Evolutionary conservation across 1,139 yeast species (phyloP).

Genomic region (Sugiyamaella novakii): DNA sequence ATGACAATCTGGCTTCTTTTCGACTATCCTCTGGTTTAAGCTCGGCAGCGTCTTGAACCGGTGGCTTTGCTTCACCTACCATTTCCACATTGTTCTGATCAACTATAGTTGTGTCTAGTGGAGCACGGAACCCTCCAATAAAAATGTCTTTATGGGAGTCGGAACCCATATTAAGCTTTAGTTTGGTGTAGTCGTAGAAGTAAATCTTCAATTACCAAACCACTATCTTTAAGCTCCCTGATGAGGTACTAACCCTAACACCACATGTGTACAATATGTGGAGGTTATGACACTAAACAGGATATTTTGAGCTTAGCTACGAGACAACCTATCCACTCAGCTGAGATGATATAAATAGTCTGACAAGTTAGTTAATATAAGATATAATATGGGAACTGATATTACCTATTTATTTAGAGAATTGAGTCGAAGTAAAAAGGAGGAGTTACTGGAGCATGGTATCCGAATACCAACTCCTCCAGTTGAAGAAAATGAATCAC

Average conservation of each 20-base stretch:
- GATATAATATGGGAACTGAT: slow-evolving; percentile 23
- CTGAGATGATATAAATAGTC: neutral
- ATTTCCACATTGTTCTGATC: neutral
- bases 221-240: neutral
- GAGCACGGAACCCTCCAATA: neutral
- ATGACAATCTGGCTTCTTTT: no score
- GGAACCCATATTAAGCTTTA: neutral
- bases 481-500: slow-evolving; percentile 10
- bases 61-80: neutral
- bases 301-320: slow-evolving; percentile 1
- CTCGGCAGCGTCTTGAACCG: neutral
- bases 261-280: no score
- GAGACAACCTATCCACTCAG: neutral
- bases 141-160: no score
- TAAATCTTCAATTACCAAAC: no score
- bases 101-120: no score
- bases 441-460: slow-evolving; percentile 22
- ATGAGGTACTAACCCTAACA: neutral
- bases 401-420: slow-evolving; percentile 33
- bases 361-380: neutral
- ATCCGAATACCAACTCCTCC: slow-evolving; percentile 6
- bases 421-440: slow-evolving; percentile 29
- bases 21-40: neutral
- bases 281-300: neutral
- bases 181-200: no score